phyloP scores from a whole-genome alignment of 2,329 filamentous ascomycete genomes.

The Ophiosphaerella herpotricha region DNA sequence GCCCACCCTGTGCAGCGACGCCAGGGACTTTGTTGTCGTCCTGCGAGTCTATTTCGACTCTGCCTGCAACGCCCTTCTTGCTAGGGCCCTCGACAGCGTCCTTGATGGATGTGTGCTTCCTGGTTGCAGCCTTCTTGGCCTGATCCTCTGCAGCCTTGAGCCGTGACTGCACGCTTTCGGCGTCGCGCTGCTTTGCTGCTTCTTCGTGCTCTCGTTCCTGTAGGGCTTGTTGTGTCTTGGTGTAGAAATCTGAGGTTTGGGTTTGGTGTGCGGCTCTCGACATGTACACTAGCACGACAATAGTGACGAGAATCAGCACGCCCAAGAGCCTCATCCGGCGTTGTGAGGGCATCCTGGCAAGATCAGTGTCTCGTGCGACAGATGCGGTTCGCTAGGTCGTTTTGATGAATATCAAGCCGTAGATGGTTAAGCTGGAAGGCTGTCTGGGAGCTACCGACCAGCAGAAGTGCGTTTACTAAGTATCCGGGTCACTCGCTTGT shows the following conservation, averaged over 20 bases:
- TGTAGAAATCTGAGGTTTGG: constrained; percentile 61
- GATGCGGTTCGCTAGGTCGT: background rate
- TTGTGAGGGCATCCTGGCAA: constrained; percentile 43
- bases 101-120: constrained; percentile 61
- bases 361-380: constrained; percentile 10
- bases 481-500: background rate
- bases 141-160: constrained; percentile 71
- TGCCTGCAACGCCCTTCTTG: constrained; percentile 59
- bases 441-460: too few relatives aligned
- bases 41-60: constrained; percentile 53
- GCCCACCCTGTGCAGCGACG: constrained; percentile 53
- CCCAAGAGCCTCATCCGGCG: constrained; percentile 71
- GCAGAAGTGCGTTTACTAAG: too few relatives aligned
- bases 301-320: constrained; percentile 65
- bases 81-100: constrained; percentile 41
- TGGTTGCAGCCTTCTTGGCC: constrained; percentile 70
- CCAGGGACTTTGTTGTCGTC: constrained; percentile 40
- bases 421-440: background rate
- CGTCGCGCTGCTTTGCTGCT: constrained; percentile 53
- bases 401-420: background rate
- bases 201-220: constrained; percentile 43
- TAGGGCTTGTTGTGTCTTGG: constrained; percentile 60
- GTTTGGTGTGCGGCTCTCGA: constrained; percentile 63
- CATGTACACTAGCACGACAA: constrained; percentile 75
- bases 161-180: constrained; percentile 62